Evolutionary conservation across 306 rosid species (phyloP).

Genomic region (Fragaria iinumae): DNA sequence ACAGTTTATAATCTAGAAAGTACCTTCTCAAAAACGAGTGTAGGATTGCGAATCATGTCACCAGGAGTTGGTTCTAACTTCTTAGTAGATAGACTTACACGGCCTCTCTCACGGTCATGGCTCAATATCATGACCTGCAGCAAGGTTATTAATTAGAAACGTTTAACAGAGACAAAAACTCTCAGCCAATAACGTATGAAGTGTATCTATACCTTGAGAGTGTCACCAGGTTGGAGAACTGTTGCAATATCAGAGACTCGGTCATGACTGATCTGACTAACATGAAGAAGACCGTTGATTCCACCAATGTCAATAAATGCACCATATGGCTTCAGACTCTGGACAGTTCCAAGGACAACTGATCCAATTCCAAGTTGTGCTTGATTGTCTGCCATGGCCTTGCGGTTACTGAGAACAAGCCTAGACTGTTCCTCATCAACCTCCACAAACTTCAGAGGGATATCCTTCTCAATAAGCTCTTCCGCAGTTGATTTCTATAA

Average conservation of each 20-base stretch:
- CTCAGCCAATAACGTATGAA: conserved; percentile 13
- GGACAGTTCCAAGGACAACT: conserved; percentile 87
- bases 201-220: conserved; percentile 62
- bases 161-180: conserved; percentile 10
- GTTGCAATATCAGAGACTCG: conserved; percentile 83
- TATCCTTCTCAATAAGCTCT: conserved; percentile 75
- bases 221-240: conserved; percentile 94
- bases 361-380: conserved; percentile 98
- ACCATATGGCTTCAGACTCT: conserved; percentile 94
- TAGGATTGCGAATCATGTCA: conserved; percentile 97
- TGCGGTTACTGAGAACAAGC: conserved; percentile 93
- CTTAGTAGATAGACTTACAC: conserved; percentile 95
- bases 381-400: conserved; percentile 93
- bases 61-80: conserved; percentile 97
- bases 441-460: conserved; percentile 96
- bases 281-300: conserved; percentile 95
- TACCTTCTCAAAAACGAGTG: conserved; percentile 96
- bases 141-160: conserved; percentile 24
- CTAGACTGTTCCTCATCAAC: conserved; percentile 92
- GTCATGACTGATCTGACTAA: conserved; percentile 98
- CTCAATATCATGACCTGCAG: conserved; percentile 93
- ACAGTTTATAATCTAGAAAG: conserved; percentile 25
- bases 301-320: conserved; percentile 98
- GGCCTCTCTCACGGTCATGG: conserved; percentile 91
- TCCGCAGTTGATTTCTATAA: conserved; percentile 73